Evolutionary conservation across 2,329 filamentous ascomycete species (phyloP).

Genomic region (Penicillium sp.): DNA sequence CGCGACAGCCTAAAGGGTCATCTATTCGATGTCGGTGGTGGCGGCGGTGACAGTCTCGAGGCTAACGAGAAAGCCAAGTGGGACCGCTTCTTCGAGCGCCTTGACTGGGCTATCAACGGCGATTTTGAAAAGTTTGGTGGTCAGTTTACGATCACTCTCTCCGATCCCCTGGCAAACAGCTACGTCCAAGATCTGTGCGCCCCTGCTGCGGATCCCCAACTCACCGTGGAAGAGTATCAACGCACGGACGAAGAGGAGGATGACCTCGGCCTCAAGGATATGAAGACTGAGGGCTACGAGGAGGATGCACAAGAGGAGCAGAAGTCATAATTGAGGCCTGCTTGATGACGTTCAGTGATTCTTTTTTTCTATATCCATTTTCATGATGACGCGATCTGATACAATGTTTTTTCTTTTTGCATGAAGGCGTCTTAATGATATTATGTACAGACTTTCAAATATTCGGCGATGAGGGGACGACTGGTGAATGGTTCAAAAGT

Average conservation of each 20-base stretch:
- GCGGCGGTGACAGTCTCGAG: slow-evolving; percentile 79
- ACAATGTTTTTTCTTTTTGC: slow-evolving; percentile 18
- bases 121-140: slow-evolving; percentile 30
- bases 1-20: slow-evolving; percentile 84
- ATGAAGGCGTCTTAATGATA: slow-evolving; percentile 27
- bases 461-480: slow-evolving; percentile 23
- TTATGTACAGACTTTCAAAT: slow-evolving; percentile 30
- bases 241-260: slow-evolving; percentile 92
- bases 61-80: slow-evolving; percentile 70
- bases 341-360: slow-evolving; percentile 16
- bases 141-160: slow-evolving; percentile 78
- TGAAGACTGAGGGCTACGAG: slow-evolving; percentile 89
- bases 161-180: slow-evolving; percentile 87
- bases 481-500: slow-evolving; percentile 17
- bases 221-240: slow-evolving; percentile 80
- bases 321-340: slow-evolving; percentile 28
- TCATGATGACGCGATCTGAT: slow-evolving; percentile 29
- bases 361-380: slow-evolving; percentile 21
- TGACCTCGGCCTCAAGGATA: slow-evolving; percentile 85
- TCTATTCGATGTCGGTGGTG: slow-evolving; percentile 76
- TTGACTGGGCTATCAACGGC: slow-evolving; percentile 80
- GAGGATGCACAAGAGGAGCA: slow-evolving; percentile 49
- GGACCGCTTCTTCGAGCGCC: slow-evolving; percentile 76
- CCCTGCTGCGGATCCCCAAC: slow-evolving; percentile 81
- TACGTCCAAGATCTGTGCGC: slow-evolving; percentile 87